Evolutionary conservation across 129 eudicot genomes (phyloP).

Genomic region (Helianthus annuus): HanXRQr2.0-SUNRISE NC_035449.2:9436605-9437104

Average conservation of each 20-base stretch:
- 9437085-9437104: background rate
- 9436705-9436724: too few species aligned
- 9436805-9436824: conserved; percentile 31
- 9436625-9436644: too few species aligned
- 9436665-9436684: too few species aligned
- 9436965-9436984: conserved; percentile 63
- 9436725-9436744: too few species aligned
- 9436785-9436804: conserved; percentile 23
- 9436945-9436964: conserved; percentile 65
- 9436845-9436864: conserved; percentile 14
- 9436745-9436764: conserved; percentile 46
- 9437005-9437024: conserved; percentile 74
- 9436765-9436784: conserved; percentile 23
- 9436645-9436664: too few species aligned
- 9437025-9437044: conserved; percentile 50
- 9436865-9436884: background rate
- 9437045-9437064: conserved; percentile 51
- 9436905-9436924: conserved; percentile 58
- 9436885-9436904: conserved; percentile 76
- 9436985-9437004: conserved; percentile 75
- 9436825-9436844: conserved; percentile 19
- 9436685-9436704: too few species aligned
- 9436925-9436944: conserved; percentile 63
- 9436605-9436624: too few species aligned
- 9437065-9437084: conserved; percentile 60